phyloP scores from a whole-genome alignment of 257 asterid species.

The Mitragyna speciosa region DNA sequence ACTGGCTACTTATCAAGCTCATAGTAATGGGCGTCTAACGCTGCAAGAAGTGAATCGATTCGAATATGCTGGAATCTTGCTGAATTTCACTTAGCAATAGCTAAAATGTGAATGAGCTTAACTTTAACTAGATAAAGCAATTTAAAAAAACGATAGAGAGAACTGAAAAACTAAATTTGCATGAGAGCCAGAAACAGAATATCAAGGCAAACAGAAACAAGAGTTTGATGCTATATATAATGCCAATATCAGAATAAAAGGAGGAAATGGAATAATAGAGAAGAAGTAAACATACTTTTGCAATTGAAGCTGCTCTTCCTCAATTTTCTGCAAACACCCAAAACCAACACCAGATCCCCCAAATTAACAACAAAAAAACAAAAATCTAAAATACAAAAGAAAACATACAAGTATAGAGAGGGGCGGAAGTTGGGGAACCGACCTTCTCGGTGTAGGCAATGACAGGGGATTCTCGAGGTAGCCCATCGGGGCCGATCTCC shows the following conservation, averaged over 20 bases:
- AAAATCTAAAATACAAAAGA: no score
- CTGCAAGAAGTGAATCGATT: neutral
- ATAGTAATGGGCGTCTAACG: neutral
- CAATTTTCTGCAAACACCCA: slow-evolving; percentile 57
- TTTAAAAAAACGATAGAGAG: no score
- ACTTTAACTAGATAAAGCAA: neutral
- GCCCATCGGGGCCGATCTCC: slow-evolving; percentile 95
- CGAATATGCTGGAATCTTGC: neutral
- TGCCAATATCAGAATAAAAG: neutral
- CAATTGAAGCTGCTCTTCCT: slow-evolving; percentile 82
- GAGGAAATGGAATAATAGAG: neutral
- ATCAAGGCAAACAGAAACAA: neutral
- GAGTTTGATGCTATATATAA: neutral
- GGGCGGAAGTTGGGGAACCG: neutral
- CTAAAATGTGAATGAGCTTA: neutral
- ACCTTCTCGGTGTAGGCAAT: slow-evolving; percentile 93
- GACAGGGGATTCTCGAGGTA: slow-evolving; percentile 68
- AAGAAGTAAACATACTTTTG: slow-evolving; percentile 63
- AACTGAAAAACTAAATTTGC: neutral
- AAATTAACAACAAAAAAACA: no score
- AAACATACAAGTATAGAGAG: neutral
- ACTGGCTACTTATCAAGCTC: neutral
- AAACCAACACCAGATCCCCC: neutral
- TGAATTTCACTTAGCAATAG: neutral
- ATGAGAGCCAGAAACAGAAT: neutral